phyloP scores from a whole-genome alignment of 1,284 basidiomycete genomes.

The Cryptococcus jaspeensis region DNA sequence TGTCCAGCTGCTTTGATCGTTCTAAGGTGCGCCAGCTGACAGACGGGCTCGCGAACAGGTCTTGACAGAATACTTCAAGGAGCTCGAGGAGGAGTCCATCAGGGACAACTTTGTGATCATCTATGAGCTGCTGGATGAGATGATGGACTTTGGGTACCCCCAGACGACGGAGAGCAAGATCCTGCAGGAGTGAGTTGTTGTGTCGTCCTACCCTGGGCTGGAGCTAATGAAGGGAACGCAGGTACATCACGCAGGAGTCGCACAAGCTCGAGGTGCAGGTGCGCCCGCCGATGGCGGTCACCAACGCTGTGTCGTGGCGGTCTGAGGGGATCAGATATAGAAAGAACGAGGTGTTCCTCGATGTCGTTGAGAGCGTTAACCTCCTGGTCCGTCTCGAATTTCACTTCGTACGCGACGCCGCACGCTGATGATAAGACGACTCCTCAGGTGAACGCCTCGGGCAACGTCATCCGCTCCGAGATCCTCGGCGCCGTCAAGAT shows the following conservation, averaged over 20 bases:
- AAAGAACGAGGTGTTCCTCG: constrained; percentile 99
- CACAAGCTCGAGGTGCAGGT: constrained; percentile 98
- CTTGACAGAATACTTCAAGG: constrained; percentile 97
- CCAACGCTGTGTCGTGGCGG: constrained; percentile 97
- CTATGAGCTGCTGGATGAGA: constrained; percentile 96
- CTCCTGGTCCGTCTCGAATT: constrained; percentile 65
- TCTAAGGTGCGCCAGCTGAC: neutral
- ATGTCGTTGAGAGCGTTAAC: constrained; percentile 97
- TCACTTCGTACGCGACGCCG: neutral
- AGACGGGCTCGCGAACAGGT: constrained; percentile 60
- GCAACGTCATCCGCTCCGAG: constrained; percentile 95
- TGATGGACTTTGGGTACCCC: constrained; percentile 99
- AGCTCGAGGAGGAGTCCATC: constrained; percentile 98
- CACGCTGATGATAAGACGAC: constrained; percentile 6
- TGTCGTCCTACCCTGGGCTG: neutral
- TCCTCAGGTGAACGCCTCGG: constrained; percentile 87
- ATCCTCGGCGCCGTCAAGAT: constrained; percentile 98
- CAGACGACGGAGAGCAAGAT: constrained; percentile 99
- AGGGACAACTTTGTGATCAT: constrained; percentile 98
- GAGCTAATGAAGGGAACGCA: constrained; percentile 38
- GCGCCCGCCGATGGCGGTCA: constrained; percentile 93
- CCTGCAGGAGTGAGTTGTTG: constrained; percentile 75
- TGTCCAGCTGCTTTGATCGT: neutral
- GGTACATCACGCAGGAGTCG: constrained; percentile 98
- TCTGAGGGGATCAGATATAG: constrained; percentile 96